Evolutionary conservation across 2,329 filamentous ascomycete species (phyloP).

Genomic region (Penicillium sp.): DNA sequence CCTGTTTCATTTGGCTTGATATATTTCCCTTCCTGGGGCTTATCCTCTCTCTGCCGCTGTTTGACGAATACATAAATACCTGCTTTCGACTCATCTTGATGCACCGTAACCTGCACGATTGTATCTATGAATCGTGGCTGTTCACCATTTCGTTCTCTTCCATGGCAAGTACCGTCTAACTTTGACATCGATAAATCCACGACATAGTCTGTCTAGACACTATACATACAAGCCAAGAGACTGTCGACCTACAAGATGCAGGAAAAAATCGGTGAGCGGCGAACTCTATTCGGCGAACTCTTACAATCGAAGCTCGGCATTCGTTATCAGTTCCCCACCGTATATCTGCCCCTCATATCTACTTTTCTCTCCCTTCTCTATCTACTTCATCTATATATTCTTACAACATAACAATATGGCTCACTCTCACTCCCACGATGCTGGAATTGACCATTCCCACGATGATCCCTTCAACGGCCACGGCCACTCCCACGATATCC

Average conservation of each 20-base stretch:
- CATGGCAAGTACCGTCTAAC: neutral
- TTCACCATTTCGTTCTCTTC: neutral
- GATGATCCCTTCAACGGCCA: conserved; percentile 62
- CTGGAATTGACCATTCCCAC: conserved; percentile 48
- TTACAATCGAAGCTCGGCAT: conserved; percentile 18
- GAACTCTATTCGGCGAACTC: conserved; percentile 19
- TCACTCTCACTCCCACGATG: conserved; percentile 44
- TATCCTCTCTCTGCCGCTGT: conserved; percentile 21
- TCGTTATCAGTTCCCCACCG: conserved; percentile 18
- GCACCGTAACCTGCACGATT: conserved; percentile 4
- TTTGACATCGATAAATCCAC: neutral
- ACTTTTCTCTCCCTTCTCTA: neutral
- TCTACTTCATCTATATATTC: neutral
- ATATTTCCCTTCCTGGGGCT: conserved; percentile 14
- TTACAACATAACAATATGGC: conserved; percentile 25
- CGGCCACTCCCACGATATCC: conserved; percentile 93
- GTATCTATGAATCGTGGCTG: neutral
- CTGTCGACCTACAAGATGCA: neutral
- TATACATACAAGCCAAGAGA: neutral
- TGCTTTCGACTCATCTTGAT: conserved; percentile 5
- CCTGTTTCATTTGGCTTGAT: conserved; percentile 14
- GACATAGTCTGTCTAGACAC: neutral
- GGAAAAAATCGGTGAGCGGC: conserved; percentile 4
- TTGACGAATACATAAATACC: conserved; percentile 27
- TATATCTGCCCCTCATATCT: conserved; percentile 17